These are phyloP conservation scores for Brachypodium distachyon DNA, from an alignment of 202 grass and related monocot species.

Conservation along the genomic window DNA sequence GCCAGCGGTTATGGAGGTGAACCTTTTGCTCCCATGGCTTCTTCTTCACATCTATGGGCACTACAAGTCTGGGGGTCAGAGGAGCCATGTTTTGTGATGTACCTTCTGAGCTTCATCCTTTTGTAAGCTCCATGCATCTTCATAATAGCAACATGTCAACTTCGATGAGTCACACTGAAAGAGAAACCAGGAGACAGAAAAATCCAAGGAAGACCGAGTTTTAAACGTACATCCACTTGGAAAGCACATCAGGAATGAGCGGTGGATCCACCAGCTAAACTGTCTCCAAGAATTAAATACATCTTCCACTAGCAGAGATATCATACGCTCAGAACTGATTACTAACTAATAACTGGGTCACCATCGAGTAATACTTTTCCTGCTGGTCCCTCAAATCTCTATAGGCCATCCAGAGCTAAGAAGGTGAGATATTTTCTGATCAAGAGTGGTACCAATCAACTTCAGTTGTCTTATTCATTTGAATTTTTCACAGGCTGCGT, in stretches of 20 bases:
- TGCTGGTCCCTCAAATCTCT: background rate
- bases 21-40: constrained; percentile 76
- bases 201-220: constrained; percentile 3
- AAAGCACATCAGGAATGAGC: background rate
- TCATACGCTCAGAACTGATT: background rate
- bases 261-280: background rate
- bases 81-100: constrained; percentile 50
- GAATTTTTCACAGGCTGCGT: background rate
- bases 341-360: constrained; percentile 1
- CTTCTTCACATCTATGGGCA: constrained; percentile 79
- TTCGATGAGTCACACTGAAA: background rate
- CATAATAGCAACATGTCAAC: background rate
- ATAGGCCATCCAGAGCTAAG: constrained; percentile 7
- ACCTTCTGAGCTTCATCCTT: constrained; percentile 3
- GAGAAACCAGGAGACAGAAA: constrained; percentile 6
- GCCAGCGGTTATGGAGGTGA: constrained; percentile 81
- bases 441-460: background rate
- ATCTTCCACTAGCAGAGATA: constrained; percentile 1
- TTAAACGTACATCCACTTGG: background rate
- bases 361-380: constrained; percentile 15
- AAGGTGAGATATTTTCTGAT: constrained; percentile 23
- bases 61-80: constrained; percentile 63
- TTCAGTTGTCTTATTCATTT: constrained; percentile 22
- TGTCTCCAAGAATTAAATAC: background rate
- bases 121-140: constrained; percentile 2